A percentile compares a stretch with the other conserved stretches of the same genome.
phyloP scores from a whole-genome alignment of 2,329 filamentous ascomycete species.

The Xylaria sp. region DNA sequence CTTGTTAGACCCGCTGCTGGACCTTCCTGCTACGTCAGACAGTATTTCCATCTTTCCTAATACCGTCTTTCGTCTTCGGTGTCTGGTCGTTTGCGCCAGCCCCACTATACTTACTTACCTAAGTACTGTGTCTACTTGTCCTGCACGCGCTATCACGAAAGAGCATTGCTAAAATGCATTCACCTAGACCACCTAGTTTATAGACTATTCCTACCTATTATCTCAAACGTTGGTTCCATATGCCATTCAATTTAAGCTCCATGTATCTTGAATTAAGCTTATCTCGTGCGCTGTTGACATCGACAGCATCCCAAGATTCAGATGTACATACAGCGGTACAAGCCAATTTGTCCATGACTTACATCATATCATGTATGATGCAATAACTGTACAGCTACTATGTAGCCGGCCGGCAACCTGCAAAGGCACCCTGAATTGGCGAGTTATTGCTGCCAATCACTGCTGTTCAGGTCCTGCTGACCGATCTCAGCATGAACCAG shows the following conservation, averaged over 20 bases:
- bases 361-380: constrained; percentile 35
- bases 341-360: constrained; percentile 5
- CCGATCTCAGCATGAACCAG: constrained; percentile 16
- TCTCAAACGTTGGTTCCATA: too few relatives aligned
- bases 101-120: constrained; percentile 2
- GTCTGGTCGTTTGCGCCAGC: constrained; percentile 10
- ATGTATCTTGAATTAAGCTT: not conserved
- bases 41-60: constrained; percentile 14
- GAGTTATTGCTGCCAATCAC: constrained; percentile 5
- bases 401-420: constrained; percentile 4
- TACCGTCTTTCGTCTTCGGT: not conserved
- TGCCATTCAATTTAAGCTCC: not conserved
- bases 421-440: not conserved
- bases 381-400: constrained; percentile 24
- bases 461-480: constrained; percentile 15
- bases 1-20: constrained; percentile 34
- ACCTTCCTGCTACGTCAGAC: constrained; percentile 40
- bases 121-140: not conserved
- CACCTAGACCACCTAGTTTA: not conserved
- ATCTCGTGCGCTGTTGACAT: not conserved
- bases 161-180: not conserved
- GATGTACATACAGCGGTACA: not conserved
- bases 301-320: not conserved
- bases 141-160: not conserved
- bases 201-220: too few relatives aligned